A percentile compares a stretch with the other conserved stretches of the same genome.
phyloP scores from a whole-genome alignment of 2,329 filamentous ascomycete genomes.

The Sordariomycetes sp. region DNA sequence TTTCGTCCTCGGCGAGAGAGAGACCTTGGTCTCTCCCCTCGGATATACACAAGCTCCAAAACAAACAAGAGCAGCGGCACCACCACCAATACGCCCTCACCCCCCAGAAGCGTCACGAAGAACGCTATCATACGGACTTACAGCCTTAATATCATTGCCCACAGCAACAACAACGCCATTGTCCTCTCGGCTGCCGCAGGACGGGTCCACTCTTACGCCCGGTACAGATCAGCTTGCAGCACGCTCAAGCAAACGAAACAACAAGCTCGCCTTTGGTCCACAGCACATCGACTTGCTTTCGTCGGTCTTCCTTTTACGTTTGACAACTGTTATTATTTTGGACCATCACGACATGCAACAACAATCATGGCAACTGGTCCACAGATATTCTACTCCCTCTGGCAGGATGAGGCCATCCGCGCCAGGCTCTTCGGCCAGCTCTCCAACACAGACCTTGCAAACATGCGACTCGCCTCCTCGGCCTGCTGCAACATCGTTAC shows the following conservation, averaged over 20 bases:
- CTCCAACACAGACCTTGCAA: constrained; percentile 40
- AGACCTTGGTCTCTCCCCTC: neutral
- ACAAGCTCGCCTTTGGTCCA: neutral
- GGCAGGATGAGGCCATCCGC: constrained; percentile 39
- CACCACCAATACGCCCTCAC: neutral
- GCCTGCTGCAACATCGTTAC: constrained; percentile 62
- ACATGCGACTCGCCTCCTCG: constrained; percentile 56
- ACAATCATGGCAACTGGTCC: constrained; percentile 39
- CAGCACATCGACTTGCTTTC: neutral
- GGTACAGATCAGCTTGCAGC: neutral
- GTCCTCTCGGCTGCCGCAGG: neutral
- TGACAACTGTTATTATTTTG: neutral
- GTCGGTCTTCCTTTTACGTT: neutral
- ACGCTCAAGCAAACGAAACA: neutral
- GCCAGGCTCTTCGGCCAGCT: constrained; percentile 38
- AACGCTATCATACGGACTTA: neutral
- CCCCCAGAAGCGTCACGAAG: no score
- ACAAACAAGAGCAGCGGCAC: neutral
- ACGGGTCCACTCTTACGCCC: neutral
- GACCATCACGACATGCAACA: constrained; percentile 34
- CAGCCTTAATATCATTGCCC: no score
- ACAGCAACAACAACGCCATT: neutral
- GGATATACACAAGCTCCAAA: neutral
- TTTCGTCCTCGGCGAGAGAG: neutral
- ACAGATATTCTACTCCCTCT: constrained; percentile 42